phyloP scores from a whole-genome alignment of 106 monocot species.

The Dendrobium officinale region DNA sequence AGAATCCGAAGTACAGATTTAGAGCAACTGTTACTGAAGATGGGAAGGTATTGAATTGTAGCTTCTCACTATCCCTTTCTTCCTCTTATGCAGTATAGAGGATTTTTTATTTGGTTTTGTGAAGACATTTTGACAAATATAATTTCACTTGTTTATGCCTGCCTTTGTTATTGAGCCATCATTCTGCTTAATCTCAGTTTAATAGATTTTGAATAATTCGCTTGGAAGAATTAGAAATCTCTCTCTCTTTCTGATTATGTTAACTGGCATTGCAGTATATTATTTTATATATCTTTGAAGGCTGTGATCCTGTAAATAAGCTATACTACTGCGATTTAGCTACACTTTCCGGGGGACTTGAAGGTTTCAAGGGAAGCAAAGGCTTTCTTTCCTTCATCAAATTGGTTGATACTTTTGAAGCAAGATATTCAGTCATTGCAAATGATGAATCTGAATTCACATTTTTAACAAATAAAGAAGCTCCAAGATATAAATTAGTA shows the following conservation, averaged over 20 bases:
- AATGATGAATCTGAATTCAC: constrained; percentile 79
- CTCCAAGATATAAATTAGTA: constrained; percentile 73
- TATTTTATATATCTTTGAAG: constrained; percentile 45
- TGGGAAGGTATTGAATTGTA: constrained; percentile 54
- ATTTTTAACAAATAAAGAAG: constrained; percentile 79
- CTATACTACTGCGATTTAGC: constrained; percentile 74
- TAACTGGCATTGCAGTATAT: constrained; percentile 48
- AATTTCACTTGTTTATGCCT: too few species aligned
- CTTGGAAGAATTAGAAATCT: not conserved
- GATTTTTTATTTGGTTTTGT: not conserved
- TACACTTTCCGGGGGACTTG: constrained; percentile 53
- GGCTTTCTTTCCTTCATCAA: constrained; percentile 69
- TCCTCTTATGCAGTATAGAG: not conserved
- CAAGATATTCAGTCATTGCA: constrained; percentile 41
- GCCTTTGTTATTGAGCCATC: too few species aligned
- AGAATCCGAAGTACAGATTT: constrained; percentile 67
- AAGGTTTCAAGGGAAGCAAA: constrained; percentile 35
- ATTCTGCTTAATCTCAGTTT: not conserved
- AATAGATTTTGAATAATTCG: not conserved
- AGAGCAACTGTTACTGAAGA: constrained; percentile 51
- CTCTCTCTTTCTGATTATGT: constrained; percentile 7
- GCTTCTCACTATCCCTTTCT: not conserved
- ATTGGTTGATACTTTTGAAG: constrained; percentile 83
- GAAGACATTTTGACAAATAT: not conserved
- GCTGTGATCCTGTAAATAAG: constrained; percentile 84